phyloP scores from a whole-genome alignment of 208 protist genomes.

The Herpetomonas tarakana region DNA sequence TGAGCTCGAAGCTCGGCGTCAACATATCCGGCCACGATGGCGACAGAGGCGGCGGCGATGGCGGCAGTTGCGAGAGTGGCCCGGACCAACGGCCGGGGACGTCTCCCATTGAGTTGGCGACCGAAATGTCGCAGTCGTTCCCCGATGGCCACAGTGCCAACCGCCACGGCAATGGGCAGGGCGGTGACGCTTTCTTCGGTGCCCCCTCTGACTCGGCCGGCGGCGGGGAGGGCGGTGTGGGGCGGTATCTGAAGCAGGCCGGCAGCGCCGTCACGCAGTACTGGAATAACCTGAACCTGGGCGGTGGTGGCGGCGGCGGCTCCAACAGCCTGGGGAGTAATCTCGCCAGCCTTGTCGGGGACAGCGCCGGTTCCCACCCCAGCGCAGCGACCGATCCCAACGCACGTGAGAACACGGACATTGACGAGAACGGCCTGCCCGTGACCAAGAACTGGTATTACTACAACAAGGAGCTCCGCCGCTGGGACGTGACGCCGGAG shows the following conservation, averaged over 20 bases:
- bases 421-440: conserved; percentile 83
- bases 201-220: conserved; percentile 7
- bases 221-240: neutral
- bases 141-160: conserved; percentile 2
- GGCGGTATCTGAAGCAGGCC: conserved; percentile 9
- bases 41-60: conserved; percentile 5
- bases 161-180: neutral
- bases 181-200: neutral
- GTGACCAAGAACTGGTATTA: conserved; percentile 84
- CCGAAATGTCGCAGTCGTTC: neutral
- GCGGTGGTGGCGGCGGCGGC: conserved; percentile 4
- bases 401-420: conserved; percentile 34
- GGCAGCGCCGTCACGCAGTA: conserved; percentile 4
- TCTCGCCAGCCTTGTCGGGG: neutral
- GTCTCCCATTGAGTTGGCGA: neutral
- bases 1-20: conserved; percentile 73
- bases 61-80: neutral
- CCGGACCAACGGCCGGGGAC: neutral
- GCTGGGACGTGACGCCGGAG: conserved; percentile 71
- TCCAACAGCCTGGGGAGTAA: neutral
- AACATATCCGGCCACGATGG: conserved; percentile 51
- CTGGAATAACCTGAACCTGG: conserved; percentile 1
- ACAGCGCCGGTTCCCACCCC: neutral
- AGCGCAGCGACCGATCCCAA: conserved; percentile 8
- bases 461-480: conserved; percentile 59